Percentiles rank a stretch among this genome's conserved stretches.
Evolutionary conservation across 495 filamentous ascomycete species (phyloP).

Genomic region (Lasiosphaeriaceae sp.): DNA sequence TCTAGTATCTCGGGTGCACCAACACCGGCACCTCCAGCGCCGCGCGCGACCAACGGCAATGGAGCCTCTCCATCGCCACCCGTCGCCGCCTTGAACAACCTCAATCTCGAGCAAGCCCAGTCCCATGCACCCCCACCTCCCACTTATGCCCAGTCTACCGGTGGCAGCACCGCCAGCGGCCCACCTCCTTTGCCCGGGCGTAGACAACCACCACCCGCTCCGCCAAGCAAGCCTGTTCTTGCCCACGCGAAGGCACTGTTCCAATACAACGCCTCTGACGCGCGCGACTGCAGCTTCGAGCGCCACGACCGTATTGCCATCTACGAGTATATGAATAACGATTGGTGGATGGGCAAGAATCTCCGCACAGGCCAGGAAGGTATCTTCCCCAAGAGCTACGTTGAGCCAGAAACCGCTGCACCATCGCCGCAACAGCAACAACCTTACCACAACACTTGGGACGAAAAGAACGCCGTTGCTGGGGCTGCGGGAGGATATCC

Average conservation of each 20-base stretch:
- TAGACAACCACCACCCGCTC: conserved; percentile 39
- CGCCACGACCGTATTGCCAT: conserved; percentile 75
- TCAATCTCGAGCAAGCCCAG: conserved; percentile 39
- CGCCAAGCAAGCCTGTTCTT: conserved; percentile 55
- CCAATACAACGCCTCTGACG: conserved; percentile 71
- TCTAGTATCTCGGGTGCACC: conserved; percentile 49
- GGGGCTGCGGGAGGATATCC: neutral
- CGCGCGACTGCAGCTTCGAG: conserved; percentile 72
- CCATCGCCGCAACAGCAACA: conserved; percentile 1
- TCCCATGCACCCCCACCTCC: conserved; percentile 33
- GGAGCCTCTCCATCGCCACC: conserved; percentile 27
- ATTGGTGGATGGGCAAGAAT: conserved; percentile 94
- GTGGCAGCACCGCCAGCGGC: conserved; percentile 25
- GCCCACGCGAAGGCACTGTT: conserved; percentile 77
- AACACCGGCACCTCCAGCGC: conserved; percentile 26
- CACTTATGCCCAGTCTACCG: conserved; percentile 47
- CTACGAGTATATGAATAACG: conserved; percentile 85
- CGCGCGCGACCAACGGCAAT: conserved; percentile 19
- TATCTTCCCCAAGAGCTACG: conserved; percentile 87
- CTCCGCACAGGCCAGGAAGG: conserved; percentile 75
- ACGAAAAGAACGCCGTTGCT: conserved; percentile 3
- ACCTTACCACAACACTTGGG: conserved; percentile 1
- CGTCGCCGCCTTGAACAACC: conserved; percentile 38
- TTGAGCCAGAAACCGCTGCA: conserved; percentile 39
- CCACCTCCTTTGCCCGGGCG: conserved; percentile 53